phyloP scores from a whole-genome alignment of 805 yeast species.

The Candida multigemmis region DNA sequence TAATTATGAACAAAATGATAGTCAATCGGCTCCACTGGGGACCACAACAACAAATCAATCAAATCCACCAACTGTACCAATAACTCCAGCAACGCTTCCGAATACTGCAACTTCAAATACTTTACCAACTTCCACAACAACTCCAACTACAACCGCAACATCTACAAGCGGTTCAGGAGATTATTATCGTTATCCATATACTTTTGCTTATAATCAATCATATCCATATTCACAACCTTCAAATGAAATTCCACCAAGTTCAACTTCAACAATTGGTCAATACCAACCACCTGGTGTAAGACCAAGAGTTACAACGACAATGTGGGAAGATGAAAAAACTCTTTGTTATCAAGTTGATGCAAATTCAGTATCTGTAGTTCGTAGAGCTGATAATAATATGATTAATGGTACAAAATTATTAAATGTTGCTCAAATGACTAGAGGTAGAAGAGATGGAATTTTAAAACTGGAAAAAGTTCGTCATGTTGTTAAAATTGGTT shows the following conservation, averaged over 20 bases:
- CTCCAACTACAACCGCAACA: slow-evolving; percentile 1
- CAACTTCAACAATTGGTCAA: slow-evolving; percentile 28
- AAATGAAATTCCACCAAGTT: slow-evolving; percentile 1
- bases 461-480: slow-evolving; percentile 68
- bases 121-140: slow-evolving; percentile 3
- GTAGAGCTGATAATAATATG: slow-evolving; percentile 81
- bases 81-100: slow-evolving; percentile 13
- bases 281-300: slow-evolving; percentile 39
- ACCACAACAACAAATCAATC: too few species aligned
- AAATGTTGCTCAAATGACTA: slow-evolving; percentile 80
- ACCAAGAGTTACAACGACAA: slow-evolving; percentile 72
- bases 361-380: slow-evolving; percentile 68
- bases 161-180: too few species aligned
- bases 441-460: slow-evolving; percentile 82
- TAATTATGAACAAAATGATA: too few species aligned
- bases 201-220: too few species aligned
- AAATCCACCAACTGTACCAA: slow-evolving; percentile 12
- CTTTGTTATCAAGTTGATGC: slow-evolving; percentile 82
- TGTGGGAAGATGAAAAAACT: slow-evolving; percentile 87
- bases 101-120: slow-evolving; percentile 1
- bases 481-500: slow-evolving; percentile 78
- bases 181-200: slow-evolving; percentile 1
- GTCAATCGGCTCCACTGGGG: too few species aligned
- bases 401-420: slow-evolving; percentile 77
- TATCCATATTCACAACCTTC: too few species aligned